Base-by-base conservation (phyloP, 805 yeast species). In the Candida schatavii region DNA sequence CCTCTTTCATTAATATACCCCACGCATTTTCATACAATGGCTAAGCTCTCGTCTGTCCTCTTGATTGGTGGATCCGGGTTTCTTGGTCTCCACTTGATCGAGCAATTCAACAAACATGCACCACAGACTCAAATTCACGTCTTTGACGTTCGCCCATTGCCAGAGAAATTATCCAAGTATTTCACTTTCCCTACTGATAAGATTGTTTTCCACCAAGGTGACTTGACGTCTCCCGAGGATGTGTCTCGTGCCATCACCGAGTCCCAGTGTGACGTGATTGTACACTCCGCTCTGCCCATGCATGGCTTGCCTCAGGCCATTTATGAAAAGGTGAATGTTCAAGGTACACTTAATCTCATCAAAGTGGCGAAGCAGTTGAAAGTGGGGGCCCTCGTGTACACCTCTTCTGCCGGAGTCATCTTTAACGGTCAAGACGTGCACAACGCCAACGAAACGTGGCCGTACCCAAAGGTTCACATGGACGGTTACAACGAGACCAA, bases 1-100 rank as follows among this genome's bases (percentile, higher is more conserved):
- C n/a, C n/a, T n/a, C n/a, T n/a, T n/a, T n/a, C n/a, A n/a, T n/a
- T n/a, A n/a, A n/a, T n/a, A n/a, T n/a, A n/a, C n/a, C n/a, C n/a
- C n/a, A n/a, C n/a, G n/a, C n/a, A n/a, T n/a, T n/a, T n/a, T n/a
- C n/a, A n/a, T 13, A 29, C 13, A 7, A 38, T 38, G 41, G 10
- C 35, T 22, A 10, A 42, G 26, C 44, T 56, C 35, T 64, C 77
- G 26, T 75, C 85, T 2, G 95, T 93, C 2, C 77, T 93, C 23
- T 70, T 93, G 17, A 79, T 93, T n/a, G 99, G 99, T 38, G 99
- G 99, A 7, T 70, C 97, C 3, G 99, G 99, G 0, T 93, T 93
- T 52, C 75, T 93, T 17, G 99, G 99, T 2, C 78, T 88, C 35
- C 99, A 93, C 51, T 70, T 93, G 49, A 80, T 93, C 33, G 90